Evolutionary conservation across 768 basidiomycete genomes (phyloP).

Genomic region (Clavulina sp.): DNA sequence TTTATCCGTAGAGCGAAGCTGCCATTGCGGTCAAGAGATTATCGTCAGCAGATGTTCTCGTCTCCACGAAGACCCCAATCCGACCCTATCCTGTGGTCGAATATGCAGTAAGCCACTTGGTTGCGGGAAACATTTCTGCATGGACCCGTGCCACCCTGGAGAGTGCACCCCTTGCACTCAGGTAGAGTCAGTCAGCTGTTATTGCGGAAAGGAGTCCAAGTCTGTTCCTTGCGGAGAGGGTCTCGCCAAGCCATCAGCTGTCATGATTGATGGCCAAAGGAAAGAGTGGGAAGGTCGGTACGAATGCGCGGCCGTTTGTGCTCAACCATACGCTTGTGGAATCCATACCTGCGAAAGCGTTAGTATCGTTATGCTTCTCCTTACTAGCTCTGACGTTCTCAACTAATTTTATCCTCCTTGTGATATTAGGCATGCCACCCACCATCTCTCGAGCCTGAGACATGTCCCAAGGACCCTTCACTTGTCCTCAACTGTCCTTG

Average conservation of each 20-base stretch:
- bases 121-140: constrained; percentile 42
- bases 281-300: constrained; percentile 48
- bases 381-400: constrained; percentile 5
- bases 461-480: constrained; percentile 59
- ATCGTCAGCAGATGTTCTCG: constrained; percentile 44
- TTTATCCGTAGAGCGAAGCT: constrained; percentile 55
- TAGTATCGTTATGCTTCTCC: neutral
- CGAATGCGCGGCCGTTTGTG: constrained; percentile 43
- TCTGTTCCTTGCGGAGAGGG: constrained; percentile 50
- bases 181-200: constrained; percentile 44
- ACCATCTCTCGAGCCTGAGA: constrained; percentile 34
- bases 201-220: constrained; percentile 55
- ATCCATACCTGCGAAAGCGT: constrained; percentile 51
- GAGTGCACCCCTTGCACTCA: constrained; percentile 48
- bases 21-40: constrained; percentile 52
- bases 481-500: constrained; percentile 66
- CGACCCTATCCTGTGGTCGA: constrained; percentile 43
- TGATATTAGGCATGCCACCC: constrained; percentile 57
- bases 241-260: constrained; percentile 25
- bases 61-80: constrained; percentile 16
- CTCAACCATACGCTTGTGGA: constrained; percentile 61
- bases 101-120: constrained; percentile 17
- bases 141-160: constrained; percentile 56
- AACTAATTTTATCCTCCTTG: neutral
- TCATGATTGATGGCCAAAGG: constrained; percentile 22